These are phyloP conservation scores for Boletus speciosus DNA, from an alignment of 768 basidiomycete species.

Conservation along the genomic window DNA sequence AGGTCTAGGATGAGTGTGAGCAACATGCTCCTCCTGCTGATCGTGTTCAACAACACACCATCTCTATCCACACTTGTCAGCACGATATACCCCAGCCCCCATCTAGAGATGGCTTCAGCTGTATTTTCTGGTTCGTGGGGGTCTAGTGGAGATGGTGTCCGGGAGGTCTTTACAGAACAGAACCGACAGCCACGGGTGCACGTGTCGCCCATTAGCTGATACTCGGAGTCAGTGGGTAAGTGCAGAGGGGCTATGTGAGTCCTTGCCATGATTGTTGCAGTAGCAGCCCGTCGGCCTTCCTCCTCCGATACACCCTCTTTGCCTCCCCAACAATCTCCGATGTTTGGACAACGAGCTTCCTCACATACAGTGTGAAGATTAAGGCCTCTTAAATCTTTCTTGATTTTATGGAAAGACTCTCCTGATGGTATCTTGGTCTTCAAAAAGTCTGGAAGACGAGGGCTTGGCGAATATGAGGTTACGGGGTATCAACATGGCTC, in stretches of 20 bases:
- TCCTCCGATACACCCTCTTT: conserved; percentile 60
- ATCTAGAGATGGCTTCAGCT: conserved; percentile 95
- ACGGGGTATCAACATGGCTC: background rate
- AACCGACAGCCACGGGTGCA: conserved; percentile 98
- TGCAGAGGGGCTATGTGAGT: background rate
- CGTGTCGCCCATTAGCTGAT: conserved; percentile 96
- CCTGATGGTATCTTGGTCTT: conserved; percentile 93
- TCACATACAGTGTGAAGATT: conserved; percentile 96
- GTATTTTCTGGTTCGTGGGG: conserved; percentile 97
- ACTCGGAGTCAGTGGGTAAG: conserved; percentile 3
- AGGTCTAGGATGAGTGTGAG: conserved; percentile 58
- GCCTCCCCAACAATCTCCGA: conserved; percentile 99
- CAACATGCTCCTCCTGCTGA: background rate
- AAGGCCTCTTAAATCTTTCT: conserved; percentile 90
- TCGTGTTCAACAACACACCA: conserved; percentile 48
- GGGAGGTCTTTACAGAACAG: conserved; percentile 94
- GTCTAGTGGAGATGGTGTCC: conserved; percentile 84
- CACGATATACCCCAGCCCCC: conserved; percentile 98
- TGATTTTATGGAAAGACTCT: conserved; percentile 84
- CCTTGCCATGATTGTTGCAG: conserved; percentile 96
- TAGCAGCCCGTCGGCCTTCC: conserved; percentile 79
- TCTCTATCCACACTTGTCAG: conserved; percentile 96
- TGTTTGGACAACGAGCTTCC: conserved; percentile 97
- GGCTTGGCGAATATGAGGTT: conserved; percentile 42
- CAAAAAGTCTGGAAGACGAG: conserved; percentile 80